phyloP scores from a whole-genome alignment of 2,329 filamentous ascomycete genomes.

The Pyrenophora teres region DNA sequence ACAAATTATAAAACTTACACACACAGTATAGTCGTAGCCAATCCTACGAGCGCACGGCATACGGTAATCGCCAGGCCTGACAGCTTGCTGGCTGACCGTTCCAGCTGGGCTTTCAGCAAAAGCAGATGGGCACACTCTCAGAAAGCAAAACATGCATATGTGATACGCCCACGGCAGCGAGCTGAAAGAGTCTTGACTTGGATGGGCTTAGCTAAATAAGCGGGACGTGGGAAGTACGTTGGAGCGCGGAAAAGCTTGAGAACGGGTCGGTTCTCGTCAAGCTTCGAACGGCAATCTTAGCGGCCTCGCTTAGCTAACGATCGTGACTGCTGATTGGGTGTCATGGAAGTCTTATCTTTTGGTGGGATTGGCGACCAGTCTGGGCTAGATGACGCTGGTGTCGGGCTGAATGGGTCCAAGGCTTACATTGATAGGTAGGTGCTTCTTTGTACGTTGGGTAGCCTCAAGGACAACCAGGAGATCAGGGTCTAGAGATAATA shows the following conservation, averaged over 20 bases:
- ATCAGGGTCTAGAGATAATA: too few species aligned
- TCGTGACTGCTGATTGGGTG: constrained; percentile 7
- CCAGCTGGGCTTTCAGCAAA: background rate
- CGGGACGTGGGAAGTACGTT: constrained; percentile 11
- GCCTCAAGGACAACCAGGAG: too few species aligned
- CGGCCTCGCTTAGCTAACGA: constrained; percentile 4
- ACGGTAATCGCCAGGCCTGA: background rate
- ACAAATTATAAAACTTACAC: constrained; percentile 12
- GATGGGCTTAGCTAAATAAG: background rate
- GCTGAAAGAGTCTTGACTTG: background rate
- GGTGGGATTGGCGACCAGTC: constrained; percentile 4
- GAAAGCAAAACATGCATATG: background rate
- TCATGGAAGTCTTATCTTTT: constrained; percentile 25
- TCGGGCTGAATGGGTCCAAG: background rate
- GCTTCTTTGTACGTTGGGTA: too few species aligned
- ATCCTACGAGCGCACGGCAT: background rate
- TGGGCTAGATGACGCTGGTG: background rate
- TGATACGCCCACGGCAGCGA: background rate
- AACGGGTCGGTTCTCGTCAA: constrained; percentile 19
- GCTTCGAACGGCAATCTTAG: constrained; percentile 13
- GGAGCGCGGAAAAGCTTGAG: constrained; percentile 13
- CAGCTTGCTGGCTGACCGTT: background rate
- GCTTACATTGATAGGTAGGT: background rate
- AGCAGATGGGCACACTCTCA: background rate
- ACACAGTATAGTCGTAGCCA: background rate